These are phyloP conservation scores for Pezicula neosporulosa DNA, from an alignment of 2,329 filamentous ascomycete genomes.

Conservation along the genomic window DNA sequence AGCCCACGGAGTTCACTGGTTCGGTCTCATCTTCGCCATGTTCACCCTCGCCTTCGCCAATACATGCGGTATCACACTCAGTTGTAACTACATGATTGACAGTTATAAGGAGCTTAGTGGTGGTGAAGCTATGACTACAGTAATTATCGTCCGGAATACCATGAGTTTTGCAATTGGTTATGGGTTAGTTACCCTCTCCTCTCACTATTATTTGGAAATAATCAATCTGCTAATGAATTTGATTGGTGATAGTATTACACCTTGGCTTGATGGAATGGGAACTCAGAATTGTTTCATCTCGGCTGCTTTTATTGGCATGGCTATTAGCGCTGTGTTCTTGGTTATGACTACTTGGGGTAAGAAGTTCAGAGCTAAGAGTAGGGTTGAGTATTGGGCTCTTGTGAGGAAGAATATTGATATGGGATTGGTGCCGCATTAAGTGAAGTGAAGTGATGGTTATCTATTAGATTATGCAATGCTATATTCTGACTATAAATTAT, in stretches of 20 bases:
- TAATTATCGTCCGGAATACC: conserved; percentile 42
- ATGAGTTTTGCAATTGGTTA: conserved; percentile 47
- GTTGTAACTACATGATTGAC: conserved; percentile 42
- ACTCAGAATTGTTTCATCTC: conserved; percentile 38
- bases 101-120: conserved; percentile 40
- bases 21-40: conserved; percentile 42
- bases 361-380: neutral
- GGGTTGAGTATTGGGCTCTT: neutral
- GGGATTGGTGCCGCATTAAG: neutral
- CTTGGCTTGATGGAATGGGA: conserved; percentile 35
- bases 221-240: too few species aligned
- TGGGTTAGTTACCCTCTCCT: conserved; percentile 22
- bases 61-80: conserved; percentile 36
- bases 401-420: neutral
- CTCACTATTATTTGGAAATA: too few species aligned
- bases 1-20: conserved; percentile 35
- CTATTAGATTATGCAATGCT: too few species aligned
- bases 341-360: conserved; percentile 30
- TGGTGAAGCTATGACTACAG: conserved; percentile 43
- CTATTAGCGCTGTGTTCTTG: conserved; percentile 23
- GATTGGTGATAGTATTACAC: conserved; percentile 27
- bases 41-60: conserved; percentile 38
- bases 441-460: too few species aligned
- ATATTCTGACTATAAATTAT: too few species aligned
- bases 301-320: conserved; percentile 31